Base-by-base conservation (phyloP, 768 basidiomycete species). In the Boletus sp. region DNA sequence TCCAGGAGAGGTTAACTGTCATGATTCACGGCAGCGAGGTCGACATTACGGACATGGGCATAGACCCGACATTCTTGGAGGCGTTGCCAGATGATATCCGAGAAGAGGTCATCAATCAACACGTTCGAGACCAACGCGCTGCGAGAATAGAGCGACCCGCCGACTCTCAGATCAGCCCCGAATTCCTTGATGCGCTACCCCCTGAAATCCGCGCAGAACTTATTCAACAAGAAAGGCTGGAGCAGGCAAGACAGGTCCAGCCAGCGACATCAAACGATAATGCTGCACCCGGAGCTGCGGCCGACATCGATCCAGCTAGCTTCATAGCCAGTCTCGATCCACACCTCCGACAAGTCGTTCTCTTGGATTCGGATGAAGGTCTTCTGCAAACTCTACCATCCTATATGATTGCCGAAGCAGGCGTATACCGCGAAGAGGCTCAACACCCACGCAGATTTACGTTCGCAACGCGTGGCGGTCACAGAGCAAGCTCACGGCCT, bases 61-160 rank as follows among this genome's bases (percentile, higher is more conserved):
- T 99, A 67, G 97, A 99, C 70, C 93, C 95, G 2, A 94, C 93
- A 6, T 99, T 99, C 82, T 77, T 99, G 55, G 94, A 98, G 74
- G 97, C 97, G 28, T 76, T 99, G 9, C 97, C 97, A 0, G 97
- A 99, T 68, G 96, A 98, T 62, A 98, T 99, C 89, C 85, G 97
- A 50, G 96, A 97, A 69, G 97, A 99, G 68, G 94, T 99, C 36
- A 80, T 99, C 52, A 94, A 95, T 65, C 97, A 99, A 67, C 96
- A 99, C 67, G 86, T 98, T 63, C 87, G 94, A 9, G 97, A 98
- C 64, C 92, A 88, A 58, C 86, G 89, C 40, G 86, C 90, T 11
- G 85, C 92, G 5, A 79, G 85, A 67, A 77, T 86, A 54, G 89
- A 89, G 69, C 80, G 83, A 46, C 89, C 84, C 35, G 78, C 83